A percentile compares a stretch with the other conserved stretches of the same genome.
These are phyloP conservation scores for Astrothelium subdiscretum DNA, from an alignment of 495 filamentous ascomycete genomes.

Conservation along the genomic window DNA sequence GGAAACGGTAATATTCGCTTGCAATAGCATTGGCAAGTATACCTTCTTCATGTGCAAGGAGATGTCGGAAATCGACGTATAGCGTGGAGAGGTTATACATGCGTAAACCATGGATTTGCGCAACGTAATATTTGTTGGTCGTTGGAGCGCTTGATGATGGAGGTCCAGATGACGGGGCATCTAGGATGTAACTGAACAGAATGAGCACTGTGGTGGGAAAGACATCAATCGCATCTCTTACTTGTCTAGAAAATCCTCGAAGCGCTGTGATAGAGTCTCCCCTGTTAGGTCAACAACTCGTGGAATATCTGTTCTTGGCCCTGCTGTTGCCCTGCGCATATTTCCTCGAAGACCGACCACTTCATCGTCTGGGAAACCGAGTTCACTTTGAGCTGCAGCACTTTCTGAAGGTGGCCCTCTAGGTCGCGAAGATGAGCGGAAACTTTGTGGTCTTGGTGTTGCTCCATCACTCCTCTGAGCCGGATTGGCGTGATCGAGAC, in stretches of 20 bases:
- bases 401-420: slow-evolving; percentile 57
- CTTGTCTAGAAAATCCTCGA: slow-evolving; percentile 81
- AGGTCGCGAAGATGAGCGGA: slow-evolving; percentile 45
- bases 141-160: slow-evolving; percentile 62
- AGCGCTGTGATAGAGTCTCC: slow-evolving; percentile 70
- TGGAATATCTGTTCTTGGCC: slow-evolving; percentile 55
- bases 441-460: slow-evolving; percentile 15
- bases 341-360: slow-evolving; percentile 43
- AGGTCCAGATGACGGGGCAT: slow-evolving; percentile 58
- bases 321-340: slow-evolving; percentile 46
- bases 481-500: slow-evolving; percentile 12
- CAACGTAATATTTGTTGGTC: slow-evolving; percentile 91
- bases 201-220: slow-evolving; percentile 12
- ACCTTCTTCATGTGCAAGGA: slow-evolving; percentile 53
- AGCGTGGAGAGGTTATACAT: slow-evolving; percentile 84
- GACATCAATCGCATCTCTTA: slow-evolving; percentile 28
- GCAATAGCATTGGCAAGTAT: slow-evolving; percentile 73
- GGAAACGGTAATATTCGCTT: slow-evolving; percentile 86
- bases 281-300: slow-evolving; percentile 80
- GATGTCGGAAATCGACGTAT: slow-evolving; percentile 90
- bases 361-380: slow-evolving; percentile 55
- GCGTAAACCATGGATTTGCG: slow-evolving; percentile 82
- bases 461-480: slow-evolving; percentile 23
- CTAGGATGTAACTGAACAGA: slow-evolving; percentile 55
- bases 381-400: slow-evolving; percentile 49